A percentile compares a stretch with the other conserved stretches of the same genome.
phyloP scores from a whole-genome alignment of 805 yeast genomes.

The Kodamaea neixiangensis region DNA sequence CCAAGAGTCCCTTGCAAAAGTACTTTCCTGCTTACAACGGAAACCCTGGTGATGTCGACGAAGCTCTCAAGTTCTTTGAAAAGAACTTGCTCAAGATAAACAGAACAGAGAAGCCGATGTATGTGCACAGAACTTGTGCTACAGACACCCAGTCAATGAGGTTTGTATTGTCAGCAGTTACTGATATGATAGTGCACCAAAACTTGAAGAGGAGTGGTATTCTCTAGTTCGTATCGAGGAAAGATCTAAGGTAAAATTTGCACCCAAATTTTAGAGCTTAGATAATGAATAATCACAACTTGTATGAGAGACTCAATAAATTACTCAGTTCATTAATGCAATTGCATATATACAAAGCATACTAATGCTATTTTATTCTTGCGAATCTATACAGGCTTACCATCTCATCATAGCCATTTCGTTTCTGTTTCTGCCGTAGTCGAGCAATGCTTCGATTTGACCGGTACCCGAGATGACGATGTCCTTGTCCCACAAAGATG shows the following conservation, averaged over 20 bases:
- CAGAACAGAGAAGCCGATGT: constrained; percentile 70
- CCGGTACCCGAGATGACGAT: constrained; percentile 83
- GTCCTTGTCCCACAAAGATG: constrained; percentile 79
- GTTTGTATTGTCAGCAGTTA: constrained; percentile 88
- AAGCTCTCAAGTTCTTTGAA: constrained; percentile 73
- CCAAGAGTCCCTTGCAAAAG: constrained; percentile 60
- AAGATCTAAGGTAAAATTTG: background rate
- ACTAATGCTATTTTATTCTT: background rate
- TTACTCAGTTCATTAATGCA: background rate
- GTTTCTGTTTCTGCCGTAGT: constrained; percentile 83
- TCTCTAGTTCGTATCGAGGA: constrained; percentile 30
- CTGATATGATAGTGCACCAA: constrained; percentile 85
- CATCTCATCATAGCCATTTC: constrained; percentile 88
- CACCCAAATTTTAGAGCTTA: background rate
- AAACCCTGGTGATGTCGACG: constrained; percentile 57
- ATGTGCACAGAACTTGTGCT: constrained; percentile 93
- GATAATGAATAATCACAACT: too few relatives aligned
- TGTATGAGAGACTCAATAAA: too few relatives aligned
- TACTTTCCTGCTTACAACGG: constrained; percentile 83
- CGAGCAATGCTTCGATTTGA: constrained; percentile 81
- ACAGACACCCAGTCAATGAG: constrained; percentile 89
- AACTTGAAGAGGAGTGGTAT: constrained; percentile 79
- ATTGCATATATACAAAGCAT: constrained; percentile 1
- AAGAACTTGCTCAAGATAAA: constrained; percentile 63
- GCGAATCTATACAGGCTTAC: constrained; percentile 23